Base-by-base conservation (phyloP, 1,284 basidiomycete genomes). In the Cryptococcus sp. region DNA sequence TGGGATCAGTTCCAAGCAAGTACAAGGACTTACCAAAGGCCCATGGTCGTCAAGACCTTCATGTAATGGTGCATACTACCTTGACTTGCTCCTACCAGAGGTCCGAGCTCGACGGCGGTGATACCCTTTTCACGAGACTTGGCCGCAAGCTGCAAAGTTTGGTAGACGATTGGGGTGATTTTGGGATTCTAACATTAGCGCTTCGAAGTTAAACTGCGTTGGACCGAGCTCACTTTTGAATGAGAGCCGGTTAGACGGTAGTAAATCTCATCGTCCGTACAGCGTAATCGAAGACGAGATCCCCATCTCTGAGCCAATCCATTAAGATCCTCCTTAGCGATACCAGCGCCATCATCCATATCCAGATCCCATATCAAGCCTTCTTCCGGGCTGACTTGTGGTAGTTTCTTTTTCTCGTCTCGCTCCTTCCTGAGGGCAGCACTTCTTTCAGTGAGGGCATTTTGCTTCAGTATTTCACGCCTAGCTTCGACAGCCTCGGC, bases 201-300 rank as follows among this genome's bases (percentile, higher is more conserved):
- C n/a, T 39, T n/a, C 44, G 24, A 2, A 18, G 10, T n/a, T 14
- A 37, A 13, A 21, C 31, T 16, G 31, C 5, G 9, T 21, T 7
- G 37, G 14, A 25, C 31, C 14, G 23, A 36, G 57, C 67, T 48
- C 39, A 71, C 69, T 52, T 56, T 60, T 22, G 63, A 55, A 51
- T 69, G 61, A 3, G 66, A 66, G 14, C 72, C 72, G 0, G 69
- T 71, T 42, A 74, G 52, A 14, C 67, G 60, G 44, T 61, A 68
- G 53, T 72, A 72, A 46, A 72, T 66, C 47, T 72, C 72, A 24
- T 70, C 64, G 36, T 68, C 68, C 7, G 57, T 64, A 25, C 66
- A 67, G 18, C 70, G 53, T 1, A 74, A 54, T n/a, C 72, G 53
- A 18, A 74, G 40, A n/a, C 69, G 54, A 11, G 57, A 50, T 2